Percentiles rank a stretch among this genome's conserved stretches.
These are phyloP conservation scores for Laburnicola sp. DNA, from an alignment of 2,329 filamentous ascomycete species.

Conservation along the genomic window DNA sequence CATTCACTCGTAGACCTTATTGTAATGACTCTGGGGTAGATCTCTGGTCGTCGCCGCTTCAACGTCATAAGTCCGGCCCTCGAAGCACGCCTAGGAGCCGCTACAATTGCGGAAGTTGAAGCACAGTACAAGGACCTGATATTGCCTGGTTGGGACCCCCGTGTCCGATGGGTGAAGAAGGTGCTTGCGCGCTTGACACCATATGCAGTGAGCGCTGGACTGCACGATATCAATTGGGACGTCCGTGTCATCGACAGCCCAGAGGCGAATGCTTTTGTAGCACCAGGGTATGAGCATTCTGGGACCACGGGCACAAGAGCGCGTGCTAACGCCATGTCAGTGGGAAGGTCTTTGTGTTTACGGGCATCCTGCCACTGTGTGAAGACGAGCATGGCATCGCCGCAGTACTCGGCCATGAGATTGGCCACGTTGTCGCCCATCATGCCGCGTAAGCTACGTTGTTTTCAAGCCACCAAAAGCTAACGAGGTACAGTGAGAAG, in stretches of 20 bases:
- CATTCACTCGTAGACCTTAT: not conserved
- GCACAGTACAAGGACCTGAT: slow-evolving; percentile 59
- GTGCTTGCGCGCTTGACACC: slow-evolving; percentile 70
- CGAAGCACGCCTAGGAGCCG: slow-evolving; percentile 58
- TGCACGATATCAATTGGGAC: slow-evolving; percentile 63
- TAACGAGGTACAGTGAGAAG: slow-evolving; percentile 54
- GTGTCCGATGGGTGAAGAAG: slow-evolving; percentile 60
- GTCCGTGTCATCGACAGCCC: slow-evolving; percentile 73
- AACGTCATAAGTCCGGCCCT: slow-evolving; percentile 64
- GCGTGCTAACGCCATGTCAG: slow-evolving; percentile 34
- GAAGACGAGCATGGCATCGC: slow-evolving; percentile 70
- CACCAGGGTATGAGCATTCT: slow-evolving; percentile 60
- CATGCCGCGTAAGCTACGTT: slow-evolving; percentile 35
- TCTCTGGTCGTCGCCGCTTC: slow-evolving; percentile 72
- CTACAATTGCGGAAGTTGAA: slow-evolving; percentile 62
- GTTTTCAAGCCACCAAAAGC: slow-evolving; percentile 3
- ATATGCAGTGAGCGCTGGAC: slow-evolving; percentile 57
- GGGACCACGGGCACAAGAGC: not conserved
- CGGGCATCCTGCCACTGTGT: slow-evolving; percentile 70
- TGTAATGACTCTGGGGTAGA: slow-evolving; percentile 34
- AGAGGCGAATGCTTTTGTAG: slow-evolving; percentile 73
- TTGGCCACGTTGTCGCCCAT: slow-evolving; percentile 66
- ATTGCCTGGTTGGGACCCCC: slow-evolving; percentile 61
- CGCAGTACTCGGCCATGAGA: slow-evolving; percentile 77
- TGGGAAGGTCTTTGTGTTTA: slow-evolving; percentile 79